Base-by-base conservation (phyloP, 371 early-diverging fungal species). In the Mortierella polycephala region DNA sequence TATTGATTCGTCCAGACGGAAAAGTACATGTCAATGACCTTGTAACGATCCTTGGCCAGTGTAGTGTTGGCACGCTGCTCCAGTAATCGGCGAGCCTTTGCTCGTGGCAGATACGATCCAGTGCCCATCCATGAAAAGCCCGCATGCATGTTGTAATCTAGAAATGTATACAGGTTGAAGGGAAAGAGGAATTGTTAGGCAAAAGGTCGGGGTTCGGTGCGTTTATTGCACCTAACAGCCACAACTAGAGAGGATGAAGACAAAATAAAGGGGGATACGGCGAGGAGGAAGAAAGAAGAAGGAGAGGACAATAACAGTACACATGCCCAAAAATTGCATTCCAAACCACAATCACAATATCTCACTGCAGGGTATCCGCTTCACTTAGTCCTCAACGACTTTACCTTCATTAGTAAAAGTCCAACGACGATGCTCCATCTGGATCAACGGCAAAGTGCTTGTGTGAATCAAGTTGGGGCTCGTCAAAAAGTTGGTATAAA, bases 1-100 rank as follows among this genome's bases (percentile, higher is more conserved):
- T 88, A 90, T 55, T 89, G 89, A 54, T 90, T 90, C 39, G 85
- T 87, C 89, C 89, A 90, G 23, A 90, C 81, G 18, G 88, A 82
- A 68, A 90, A 90, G 65, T 87, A 90, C 67, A 83, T 83, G 49
- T 90, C 91, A 21, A 86, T 85, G 58, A 85, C 74, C 23, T 83
- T 81, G 37, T 87, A 71, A 21, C 83, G 82, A 16, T 87, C 86
- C 66, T 86, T 88, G 3, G 69, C 76, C 13, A 89, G 56, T 0
- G 84, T 84, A 8, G 82, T 83, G 62, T 85, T 86, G 46, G 88
- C 91, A 9, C 87, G 70, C 55, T 87, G 87, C 18, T 80, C 81
- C 30, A 89, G 41, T 62, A 89, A 85, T 0, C 77, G 64, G 53
- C 85, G 84, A 0, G 85, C 87, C 67, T 83, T 83, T 46, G 73